Percentiles rank a stretch among this genome's conserved stretches.
These are phyloP conservation scores for Amphicarpaea edgeworthii DNA, from an alignment of 306 rosid species.

Conservation along the genomic window DNA sequence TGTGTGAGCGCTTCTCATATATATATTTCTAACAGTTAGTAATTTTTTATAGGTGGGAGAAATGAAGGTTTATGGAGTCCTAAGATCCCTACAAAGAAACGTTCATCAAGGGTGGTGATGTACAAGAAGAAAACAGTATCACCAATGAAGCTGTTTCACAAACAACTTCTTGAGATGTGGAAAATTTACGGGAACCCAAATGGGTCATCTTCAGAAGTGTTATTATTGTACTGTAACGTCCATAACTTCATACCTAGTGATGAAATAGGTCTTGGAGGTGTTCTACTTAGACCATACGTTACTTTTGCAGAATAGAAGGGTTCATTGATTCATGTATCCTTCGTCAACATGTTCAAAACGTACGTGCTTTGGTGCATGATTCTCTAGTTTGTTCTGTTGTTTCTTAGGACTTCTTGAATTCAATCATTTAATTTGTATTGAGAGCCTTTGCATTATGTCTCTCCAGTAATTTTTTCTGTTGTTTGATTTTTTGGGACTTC, in stretches of 20 bases:
- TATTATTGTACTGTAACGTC: not conserved
- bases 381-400: not conserved
- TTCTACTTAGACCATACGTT: not conserved
- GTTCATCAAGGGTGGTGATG: not conserved
- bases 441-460: too few relatives aligned
- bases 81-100: not conserved
- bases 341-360: not conserved
- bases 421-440: too few relatives aligned
- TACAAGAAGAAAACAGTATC: not conserved
- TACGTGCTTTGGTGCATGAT: not conserved
- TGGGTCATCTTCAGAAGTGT: not conserved
- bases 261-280: constrained; percentile 44
- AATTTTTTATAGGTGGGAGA: not conserved
- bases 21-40: not conserved
- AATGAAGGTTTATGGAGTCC: not conserved
- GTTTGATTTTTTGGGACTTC: too few relatives aligned
- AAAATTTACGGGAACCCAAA: not conserved
- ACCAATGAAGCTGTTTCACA: not conserved
- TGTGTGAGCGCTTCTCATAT: not conserved
- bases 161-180: not conserved
- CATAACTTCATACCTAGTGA: constrained; percentile 36
- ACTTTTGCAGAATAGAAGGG: too few relatives aligned
- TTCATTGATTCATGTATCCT: not conserved
- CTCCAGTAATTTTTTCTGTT: too few relatives aligned
- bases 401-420: too few relatives aligned